Base-by-base conservation (phyloP, 2,329 filamentous ascomycete species). In the Fusarium longipes region DNA sequence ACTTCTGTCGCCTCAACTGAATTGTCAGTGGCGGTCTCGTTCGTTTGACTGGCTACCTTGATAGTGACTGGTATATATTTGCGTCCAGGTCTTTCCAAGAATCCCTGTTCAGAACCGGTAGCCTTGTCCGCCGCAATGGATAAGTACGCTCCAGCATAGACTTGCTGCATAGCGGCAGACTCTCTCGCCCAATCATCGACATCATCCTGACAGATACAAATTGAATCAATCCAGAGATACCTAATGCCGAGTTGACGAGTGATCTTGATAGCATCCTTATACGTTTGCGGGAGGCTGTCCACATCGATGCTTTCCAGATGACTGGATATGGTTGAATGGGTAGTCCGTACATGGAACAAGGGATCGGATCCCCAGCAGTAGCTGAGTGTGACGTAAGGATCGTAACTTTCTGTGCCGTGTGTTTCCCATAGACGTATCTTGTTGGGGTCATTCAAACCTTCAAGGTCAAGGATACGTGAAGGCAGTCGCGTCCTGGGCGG, bases 131-230 rank as follows among this genome's bases (percentile, higher is more conserved):
- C 62, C 1, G 57, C 57, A 4, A 67, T 59, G 1, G 57, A 49
- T 3, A 63, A 2, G 12, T 58, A 39, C 1, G 65, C 53, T n/a
- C 62, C 50, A 1, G 62, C 47, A 10, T 65, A 65, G 4, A 67
- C 50, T 12, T 44, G 29, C 4, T 56, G n/a, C 62, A 67, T 67
- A 1, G 50, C 45, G 6, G 57, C 62, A 27, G 62, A 55, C 12
- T 63, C 62, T 24, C 47, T 24, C 0, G 49, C 35, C 57, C 65
- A 67, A 2, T 68, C 55, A 12, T 64, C 53, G 1, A 24, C 0
- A 9, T 67, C 63, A 3, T 64, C 65, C 18, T 68, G 59, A 4
- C 54, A 60, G 12, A 68, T 67, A 12, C 56, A 67, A 10, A 57
- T 11, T 0, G 58, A 57, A 17, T 68, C 65, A 4, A 68, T 64